A percentile compares a stretch with the other conserved stretches of the same genome.
phyloP scores from a whole-genome alignment of 1,284 basidiomycete species.

The Irpex sp. region DNA sequence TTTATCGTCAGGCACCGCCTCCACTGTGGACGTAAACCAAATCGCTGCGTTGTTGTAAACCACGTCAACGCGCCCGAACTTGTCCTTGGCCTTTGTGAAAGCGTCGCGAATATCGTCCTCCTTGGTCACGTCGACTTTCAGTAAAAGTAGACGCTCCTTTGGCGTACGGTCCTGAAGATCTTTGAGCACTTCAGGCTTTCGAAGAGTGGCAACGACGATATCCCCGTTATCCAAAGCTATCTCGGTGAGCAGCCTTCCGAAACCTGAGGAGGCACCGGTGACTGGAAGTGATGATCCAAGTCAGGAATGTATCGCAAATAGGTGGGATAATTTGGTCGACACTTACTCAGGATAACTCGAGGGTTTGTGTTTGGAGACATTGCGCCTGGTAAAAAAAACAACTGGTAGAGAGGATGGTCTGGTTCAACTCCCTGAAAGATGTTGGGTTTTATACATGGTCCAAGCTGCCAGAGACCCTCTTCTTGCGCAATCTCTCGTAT shows the following conservation, averaged over 20 bases:
- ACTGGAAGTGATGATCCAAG: slow-evolving; percentile 13
- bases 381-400: not conserved
- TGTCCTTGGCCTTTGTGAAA: slow-evolving; percentile 26
- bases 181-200: slow-evolving; percentile 20
- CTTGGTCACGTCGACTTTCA: slow-evolving; percentile 35
- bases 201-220: slow-evolving; percentile 27
- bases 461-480: too few relatives aligned
- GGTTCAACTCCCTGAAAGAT: too few relatives aligned
- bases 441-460: too few relatives aligned
- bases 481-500: too few relatives aligned
- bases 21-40: slow-evolving; percentile 27
- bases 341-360: not conserved
- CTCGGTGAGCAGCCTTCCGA: slow-evolving; percentile 25
- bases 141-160: slow-evolving; percentile 26
- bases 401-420: too few relatives aligned
- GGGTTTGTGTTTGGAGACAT: not conserved
- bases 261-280: slow-evolving; percentile 29
- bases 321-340: not conserved
- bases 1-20: slow-evolving; percentile 25
- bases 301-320: slow-evolving; percentile 8
- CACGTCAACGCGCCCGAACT: slow-evolving; percentile 38
- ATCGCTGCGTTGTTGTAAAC: slow-evolving; percentile 40
- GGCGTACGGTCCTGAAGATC: slow-evolving; percentile 17
- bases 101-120: slow-evolving; percentile 25
- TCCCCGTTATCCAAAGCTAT: slow-evolving; percentile 24